Conservation (phyloP, 176 grass and related monocot genomes). For the Saccharum officinarum region DNA sequence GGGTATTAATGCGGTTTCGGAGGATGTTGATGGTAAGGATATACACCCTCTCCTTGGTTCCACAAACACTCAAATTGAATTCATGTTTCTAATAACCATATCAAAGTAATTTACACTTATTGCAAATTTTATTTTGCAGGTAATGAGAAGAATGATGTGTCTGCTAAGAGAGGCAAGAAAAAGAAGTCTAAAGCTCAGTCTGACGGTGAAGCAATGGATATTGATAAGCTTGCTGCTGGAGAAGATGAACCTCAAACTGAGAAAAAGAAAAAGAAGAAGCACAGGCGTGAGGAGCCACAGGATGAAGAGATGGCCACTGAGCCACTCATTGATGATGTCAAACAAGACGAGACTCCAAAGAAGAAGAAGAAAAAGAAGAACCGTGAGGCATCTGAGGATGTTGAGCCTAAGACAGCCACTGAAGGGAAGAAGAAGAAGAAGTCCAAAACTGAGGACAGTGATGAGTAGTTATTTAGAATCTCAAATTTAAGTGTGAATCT, state of each 20-base stretch:
- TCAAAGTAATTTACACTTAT: background rate
- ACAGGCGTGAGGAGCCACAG: slow-evolving; percentile 25
- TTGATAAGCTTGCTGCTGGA: slow-evolving; percentile 32
- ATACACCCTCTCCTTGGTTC: background rate
- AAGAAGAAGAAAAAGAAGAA: slow-evolving; percentile 54
- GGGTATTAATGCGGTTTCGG: slow-evolving; percentile 1
- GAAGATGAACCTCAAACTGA: slow-evolving; percentile 48
- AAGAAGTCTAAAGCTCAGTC: slow-evolving; percentile 61
- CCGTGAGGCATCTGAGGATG: slow-evolving; percentile 9
- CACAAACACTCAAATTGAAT: background rate
- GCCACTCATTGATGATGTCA: background rate
- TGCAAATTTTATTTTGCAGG: background rate
- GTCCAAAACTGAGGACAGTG: slow-evolving; percentile 4
- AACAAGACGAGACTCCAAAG: background rate
- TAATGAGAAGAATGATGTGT: slow-evolving; percentile 32
- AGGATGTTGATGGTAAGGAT: slow-evolving; percentile 45
- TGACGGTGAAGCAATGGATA: slow-evolving; percentile 49
- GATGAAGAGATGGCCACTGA: background rate
- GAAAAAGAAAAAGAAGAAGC: slow-evolving; percentile 55
- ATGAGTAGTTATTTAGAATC: background rate
- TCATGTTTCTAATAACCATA: background rate
- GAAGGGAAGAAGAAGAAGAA: slow-evolving; percentile 57
- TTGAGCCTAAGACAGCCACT: slow-evolving; percentile 25
- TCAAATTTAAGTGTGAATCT: background rate
- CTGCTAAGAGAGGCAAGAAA: slow-evolving; percentile 63